Evolutionary conservation across 1,284 basidiomycete genomes (phyloP), one percentile per base, ranked within the genome.

Genomic region (Coniferiporia weirii): DNA sequence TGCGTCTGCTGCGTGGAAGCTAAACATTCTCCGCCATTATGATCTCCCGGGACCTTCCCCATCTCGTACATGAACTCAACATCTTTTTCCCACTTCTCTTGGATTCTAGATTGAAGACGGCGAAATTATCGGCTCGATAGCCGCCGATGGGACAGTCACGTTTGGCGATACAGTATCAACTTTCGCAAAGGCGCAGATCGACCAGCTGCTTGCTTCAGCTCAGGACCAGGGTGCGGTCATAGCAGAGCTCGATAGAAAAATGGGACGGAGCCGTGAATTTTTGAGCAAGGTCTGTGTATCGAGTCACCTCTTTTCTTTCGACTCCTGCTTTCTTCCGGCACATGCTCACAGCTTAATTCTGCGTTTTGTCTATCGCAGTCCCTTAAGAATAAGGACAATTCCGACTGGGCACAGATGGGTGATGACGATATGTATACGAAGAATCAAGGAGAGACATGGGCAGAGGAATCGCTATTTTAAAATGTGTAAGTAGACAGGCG

Each of bases 111-210:
- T 91, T 64, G 84, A 86, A 67, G 75, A 78, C 0, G 78, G 76
- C 52, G 87, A 89, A 64, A 85, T 91, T 65, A 77, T 75, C 36
- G 89, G 85, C 0, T 77, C 75, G 36, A 79, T 91, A 43, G 82
- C 83, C 2, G 77, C 77, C 1, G 76, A 83, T 59, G 85, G 82
- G 3, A 85, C 84, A 0, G 87, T 91, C 22, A 85, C 85, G 0
- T 91, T 91, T 71, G 78, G 13, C n/a, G 87, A 90, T 66, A 75
- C 80, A 9, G 75, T 78, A 1, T 73, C 77, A 32, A 72, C 82
- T 68, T 85, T 89, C 65, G 81, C 83, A 52, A 84, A 84, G 66
- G 74, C 76, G 20, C 81, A 89, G 63, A 77, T 87, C 22, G 87
- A 93, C 66, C 69, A 73, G 22, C 77, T 89, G 20, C 77, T 95